Percentiles rank a stretch among this genome's conserved stretches.
phyloP scores from a whole-genome alignment of 345 rosid genomes.

The Pseudoturritis turrita region DNA sequence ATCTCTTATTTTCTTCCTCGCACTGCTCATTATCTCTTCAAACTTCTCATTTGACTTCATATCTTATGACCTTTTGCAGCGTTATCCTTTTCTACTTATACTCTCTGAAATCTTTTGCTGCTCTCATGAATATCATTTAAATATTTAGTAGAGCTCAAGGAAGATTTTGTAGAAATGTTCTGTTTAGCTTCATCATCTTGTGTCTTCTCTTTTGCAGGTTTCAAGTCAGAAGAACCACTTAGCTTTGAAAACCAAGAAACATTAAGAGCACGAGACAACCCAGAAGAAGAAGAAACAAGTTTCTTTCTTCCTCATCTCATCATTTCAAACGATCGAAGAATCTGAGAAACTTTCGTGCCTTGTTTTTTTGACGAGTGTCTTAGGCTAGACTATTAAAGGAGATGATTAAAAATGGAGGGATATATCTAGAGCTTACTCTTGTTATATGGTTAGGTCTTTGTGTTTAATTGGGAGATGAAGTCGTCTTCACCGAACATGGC shows the following conservation, averaged over 20 bases:
- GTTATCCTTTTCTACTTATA: slow-evolving; percentile 45
- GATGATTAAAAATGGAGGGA: slow-evolving; percentile 10
- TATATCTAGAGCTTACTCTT: slow-evolving; percentile 18
- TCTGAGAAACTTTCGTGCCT: not conserved
- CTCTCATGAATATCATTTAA: slow-evolving; percentile 39
- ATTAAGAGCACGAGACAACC: slow-evolving; percentile 41
- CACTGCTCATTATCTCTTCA: slow-evolving; percentile 40
- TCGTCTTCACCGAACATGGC: too few species aligned
- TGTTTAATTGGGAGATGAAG: slow-evolving; percentile 19
- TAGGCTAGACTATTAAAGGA: not conserved
- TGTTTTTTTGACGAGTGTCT: not conserved
- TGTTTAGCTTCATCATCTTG: slow-evolving; percentile 28
- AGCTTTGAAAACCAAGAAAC: slow-evolving; percentile 59
- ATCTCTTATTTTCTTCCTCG: slow-evolving; percentile 40
- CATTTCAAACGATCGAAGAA: slow-evolving; percentile 2
- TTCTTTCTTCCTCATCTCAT: slow-evolving; percentile 72
- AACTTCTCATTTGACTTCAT: slow-evolving; percentile 36
- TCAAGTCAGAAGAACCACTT: slow-evolving; percentile 40
- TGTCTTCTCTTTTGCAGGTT: slow-evolving; percentile 35
- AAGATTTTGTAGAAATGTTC: slow-evolving; percentile 23
- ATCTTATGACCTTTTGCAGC: slow-evolving; percentile 19
- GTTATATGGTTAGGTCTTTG: slow-evolving; percentile 28
- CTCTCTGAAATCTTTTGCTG: slow-evolving; percentile 53
- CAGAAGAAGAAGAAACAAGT: slow-evolving; percentile 32
- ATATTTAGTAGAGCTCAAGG: slow-evolving; percentile 22